A percentile compares a stretch with the other conserved stretches of the same genome.
phyloP scores from a whole-genome alignment of 2,329 filamentous ascomycete genomes.

The Chrysoporthe cubensis region DNA sequence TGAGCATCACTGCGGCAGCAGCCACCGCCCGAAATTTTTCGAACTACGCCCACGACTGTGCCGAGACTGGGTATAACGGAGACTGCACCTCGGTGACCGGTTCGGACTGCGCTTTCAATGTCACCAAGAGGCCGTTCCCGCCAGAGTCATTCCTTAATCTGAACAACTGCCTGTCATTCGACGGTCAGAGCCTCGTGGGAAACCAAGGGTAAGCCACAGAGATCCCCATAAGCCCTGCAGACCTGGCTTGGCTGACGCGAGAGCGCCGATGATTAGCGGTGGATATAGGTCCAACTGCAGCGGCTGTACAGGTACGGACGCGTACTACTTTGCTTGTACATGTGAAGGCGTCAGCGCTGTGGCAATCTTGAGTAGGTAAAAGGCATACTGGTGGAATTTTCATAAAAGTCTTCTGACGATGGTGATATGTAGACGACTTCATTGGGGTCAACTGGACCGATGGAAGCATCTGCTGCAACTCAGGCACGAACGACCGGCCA shows the following conservation, averaged over 20 bases:
- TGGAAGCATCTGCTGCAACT: slow-evolving; percentile 24
- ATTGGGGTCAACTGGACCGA: slow-evolving; percentile 24
- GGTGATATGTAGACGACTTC: slow-evolving; percentile 1
- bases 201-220: slow-evolving; percentile 19
- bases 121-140: slow-evolving; percentile 6
- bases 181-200: slow-evolving; percentile 12
- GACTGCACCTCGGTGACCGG: slow-evolving; percentile 15
- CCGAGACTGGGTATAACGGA: slow-evolving; percentile 10
- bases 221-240: background rate
- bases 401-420: background rate
- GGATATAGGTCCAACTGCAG: slow-evolving; percentile 18
- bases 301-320: slow-evolving; percentile 7
- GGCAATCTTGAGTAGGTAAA: slow-evolving; percentile 17
- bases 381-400: too few species aligned
- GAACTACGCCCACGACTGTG: slow-evolving; percentile 20
- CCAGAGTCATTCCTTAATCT: slow-evolving; percentile 18
- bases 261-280: slow-evolving; percentile 9
- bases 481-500: slow-evolving; percentile 13
- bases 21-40: slow-evolving; percentile 12
- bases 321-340: slow-evolving; percentile 21
- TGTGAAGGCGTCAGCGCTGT: background rate
- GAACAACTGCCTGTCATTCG: slow-evolving; percentile 20
- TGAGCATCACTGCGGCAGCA: background rate
- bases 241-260: background rate
- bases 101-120: slow-evolving; percentile 13